phyloP scores from a whole-genome alignment of 768 basidiomycete species.

The Lyophyllum atratum region DNA sequence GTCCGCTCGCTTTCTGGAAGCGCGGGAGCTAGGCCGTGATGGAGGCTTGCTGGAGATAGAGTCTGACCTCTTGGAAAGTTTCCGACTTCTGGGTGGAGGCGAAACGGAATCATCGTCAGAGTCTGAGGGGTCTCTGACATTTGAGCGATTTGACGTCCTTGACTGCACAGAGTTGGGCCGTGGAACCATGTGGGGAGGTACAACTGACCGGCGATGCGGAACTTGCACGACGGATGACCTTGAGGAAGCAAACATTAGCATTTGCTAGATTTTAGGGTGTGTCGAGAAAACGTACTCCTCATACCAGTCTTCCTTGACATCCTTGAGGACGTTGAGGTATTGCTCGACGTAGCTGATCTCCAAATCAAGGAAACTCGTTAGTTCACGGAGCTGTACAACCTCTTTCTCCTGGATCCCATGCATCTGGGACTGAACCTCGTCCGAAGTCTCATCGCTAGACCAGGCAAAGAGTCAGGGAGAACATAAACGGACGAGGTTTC shows the following conservation, averaged over 20 bases:
- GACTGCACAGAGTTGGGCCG: constrained; percentile 12
- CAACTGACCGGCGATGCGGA: constrained; percentile 13
- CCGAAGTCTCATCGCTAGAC: constrained; percentile 79
- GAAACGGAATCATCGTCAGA: constrained; percentile 35
- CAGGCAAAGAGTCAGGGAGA: constrained; percentile 5
- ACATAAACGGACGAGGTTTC: neutral
- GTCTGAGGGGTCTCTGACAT: constrained; percentile 18
- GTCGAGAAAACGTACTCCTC: constrained; percentile 47
- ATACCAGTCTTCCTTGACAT: constrained; percentile 69
- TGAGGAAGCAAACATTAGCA: neutral
- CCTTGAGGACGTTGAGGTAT: constrained; percentile 72
- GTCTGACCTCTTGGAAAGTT: constrained; percentile 38
- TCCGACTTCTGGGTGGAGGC: constrained; percentile 23
- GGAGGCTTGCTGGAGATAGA: constrained; percentile 42
- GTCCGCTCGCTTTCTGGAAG: constrained; percentile 66
- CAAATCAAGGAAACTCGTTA: constrained; percentile 70
- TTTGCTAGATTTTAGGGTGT: neutral
- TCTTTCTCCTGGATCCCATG: constrained; percentile 81
- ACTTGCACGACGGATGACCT: constrained; percentile 11
- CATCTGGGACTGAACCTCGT: constrained; percentile 84
- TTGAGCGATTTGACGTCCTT: constrained; percentile 14
- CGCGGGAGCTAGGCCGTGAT: constrained; percentile 59
- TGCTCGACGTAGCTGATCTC: constrained; percentile 75
- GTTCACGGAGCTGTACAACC: constrained; percentile 65
- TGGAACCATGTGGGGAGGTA: constrained; percentile 15